Conservation (phyloP, 1,139 yeast species). For the Cylindricascospora bacillispora region DNA sequence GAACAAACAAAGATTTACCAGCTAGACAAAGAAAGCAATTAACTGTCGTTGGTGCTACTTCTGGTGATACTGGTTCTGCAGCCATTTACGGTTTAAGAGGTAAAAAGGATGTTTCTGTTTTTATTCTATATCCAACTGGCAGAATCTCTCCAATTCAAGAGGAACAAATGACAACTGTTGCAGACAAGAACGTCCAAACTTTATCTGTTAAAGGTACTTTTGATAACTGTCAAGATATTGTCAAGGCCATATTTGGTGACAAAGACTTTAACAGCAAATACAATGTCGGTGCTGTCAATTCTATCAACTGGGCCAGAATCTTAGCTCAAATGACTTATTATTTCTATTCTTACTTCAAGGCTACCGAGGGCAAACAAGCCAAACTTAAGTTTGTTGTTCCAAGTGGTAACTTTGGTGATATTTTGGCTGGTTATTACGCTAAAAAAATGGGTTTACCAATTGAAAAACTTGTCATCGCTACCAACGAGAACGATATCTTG, state of each 20-base stretch:
- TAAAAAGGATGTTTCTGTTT: constrained; percentile 91
- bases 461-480: constrained; percentile 78
- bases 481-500: constrained; percentile 88
- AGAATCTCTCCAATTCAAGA: constrained; percentile 97
- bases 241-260: constrained; percentile 87
- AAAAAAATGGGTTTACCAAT: constrained; percentile 90
- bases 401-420: constrained; percentile 96
- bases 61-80: constrained; percentile 98
- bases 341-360: constrained; percentile 79
- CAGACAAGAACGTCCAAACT: constrained; percentile 86
- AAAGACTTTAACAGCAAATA: constrained; percentile 72
- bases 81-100: constrained; percentile 96
- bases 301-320: constrained; percentile 98
- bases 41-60: constrained; percentile 97
- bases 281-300: constrained; percentile 95
- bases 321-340: constrained; percentile 95
- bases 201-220: constrained; percentile 90
- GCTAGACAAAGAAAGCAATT: constrained; percentile 58
- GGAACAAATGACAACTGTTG: constrained; percentile 97
- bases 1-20: constrained; percentile 56
- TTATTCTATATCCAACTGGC: constrained; percentile 92
- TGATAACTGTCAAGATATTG: constrained; percentile 96
- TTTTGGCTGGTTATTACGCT: constrained; percentile 92
- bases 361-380: constrained; percentile 35
- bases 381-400: constrained; percentile 85